A percentile compares a stretch with the other conserved stretches of the same genome.
phyloP scores from a whole-genome alignment of 495 filamentous ascomycete genomes.

The Lasiosphaeria miniovina region DNA sequence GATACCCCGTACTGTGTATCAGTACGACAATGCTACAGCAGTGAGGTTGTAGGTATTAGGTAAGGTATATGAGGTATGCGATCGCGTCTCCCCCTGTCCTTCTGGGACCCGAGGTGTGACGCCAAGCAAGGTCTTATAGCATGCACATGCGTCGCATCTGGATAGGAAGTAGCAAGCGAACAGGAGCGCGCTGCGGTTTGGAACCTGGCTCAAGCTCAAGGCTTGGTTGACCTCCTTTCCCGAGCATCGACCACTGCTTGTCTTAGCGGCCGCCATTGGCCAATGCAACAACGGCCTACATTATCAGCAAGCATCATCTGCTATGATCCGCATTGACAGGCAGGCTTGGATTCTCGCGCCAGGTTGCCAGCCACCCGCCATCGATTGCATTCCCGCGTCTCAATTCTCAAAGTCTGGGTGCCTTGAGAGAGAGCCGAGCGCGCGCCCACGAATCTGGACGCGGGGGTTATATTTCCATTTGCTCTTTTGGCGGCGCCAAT shows the following conservation, averaged over 20 bases:
- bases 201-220: neutral
- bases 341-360: neutral
- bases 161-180: constrained; percentile 2
- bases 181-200: neutral
- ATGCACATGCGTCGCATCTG: neutral
- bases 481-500: too few relatives aligned
- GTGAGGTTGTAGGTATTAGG: too few relatives aligned
- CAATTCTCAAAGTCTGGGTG: too few relatives aligned
- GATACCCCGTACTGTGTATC: too few relatives aligned
- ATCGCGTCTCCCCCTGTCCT: too few relatives aligned
- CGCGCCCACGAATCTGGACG: too few relatives aligned
- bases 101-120: too few relatives aligned
- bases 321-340: neutral
- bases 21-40: too few relatives aligned
- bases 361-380: neutral
- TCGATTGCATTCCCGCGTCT: neutral
- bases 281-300: neutral
- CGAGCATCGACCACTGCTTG: neutral
- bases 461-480: too few relatives aligned
- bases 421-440: too few relatives aligned
- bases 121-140: neutral
- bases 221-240: neutral
- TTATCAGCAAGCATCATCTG: neutral
- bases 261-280: neutral
- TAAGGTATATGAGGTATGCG: too few relatives aligned